Percentiles rank a stretch among this genome's conserved stretches.
Conservation (phyloP, 176 grass and related monocot genomes). For the Eragrostis nindensis region DNA sequence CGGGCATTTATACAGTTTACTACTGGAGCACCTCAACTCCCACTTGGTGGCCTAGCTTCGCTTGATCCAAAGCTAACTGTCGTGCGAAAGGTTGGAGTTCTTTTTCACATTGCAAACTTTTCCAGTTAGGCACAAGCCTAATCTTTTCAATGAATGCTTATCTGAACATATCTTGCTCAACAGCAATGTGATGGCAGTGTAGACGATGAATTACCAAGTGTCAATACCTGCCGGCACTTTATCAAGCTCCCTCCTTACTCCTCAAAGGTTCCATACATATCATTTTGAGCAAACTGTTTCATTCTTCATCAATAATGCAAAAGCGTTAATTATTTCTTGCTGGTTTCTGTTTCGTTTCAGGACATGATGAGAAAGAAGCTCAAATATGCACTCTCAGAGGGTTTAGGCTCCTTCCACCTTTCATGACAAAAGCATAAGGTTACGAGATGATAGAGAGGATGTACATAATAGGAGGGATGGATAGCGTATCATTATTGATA, state of each 20-base stretch:
- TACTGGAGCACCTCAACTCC: constrained; percentile 65
- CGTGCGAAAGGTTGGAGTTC: constrained; percentile 58
- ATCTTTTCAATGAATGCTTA: constrained; percentile 17
- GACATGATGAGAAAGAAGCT: constrained; percentile 60
- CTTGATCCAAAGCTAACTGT: constrained; percentile 69
- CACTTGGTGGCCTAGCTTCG: constrained; percentile 65
- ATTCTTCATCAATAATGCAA: background rate
- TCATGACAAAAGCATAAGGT: constrained; percentile 38
- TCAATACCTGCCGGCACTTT: constrained; percentile 74
- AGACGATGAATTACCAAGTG: constrained; percentile 63
- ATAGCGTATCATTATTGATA: background rate
- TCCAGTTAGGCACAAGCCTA: background rate
- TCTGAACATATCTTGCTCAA: constrained; percentile 10
- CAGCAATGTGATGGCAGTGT: constrained; percentile 59
- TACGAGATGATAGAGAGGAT: background rate
- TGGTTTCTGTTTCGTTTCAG: constrained; percentile 35
- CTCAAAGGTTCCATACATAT: constrained; percentile 56
- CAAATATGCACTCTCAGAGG: constrained; percentile 53
- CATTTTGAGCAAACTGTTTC: background rate
- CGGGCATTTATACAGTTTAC: constrained; percentile 67
- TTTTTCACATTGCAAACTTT: constrained; percentile 11
- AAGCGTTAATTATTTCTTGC: background rate
- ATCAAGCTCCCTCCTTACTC: constrained; percentile 80
- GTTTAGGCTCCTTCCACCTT: constrained; percentile 58
- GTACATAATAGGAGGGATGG: constrained; percentile 24